phyloP scores from a whole-genome alignment of 441 rosid species.

The Hura crepitans region DNA sequence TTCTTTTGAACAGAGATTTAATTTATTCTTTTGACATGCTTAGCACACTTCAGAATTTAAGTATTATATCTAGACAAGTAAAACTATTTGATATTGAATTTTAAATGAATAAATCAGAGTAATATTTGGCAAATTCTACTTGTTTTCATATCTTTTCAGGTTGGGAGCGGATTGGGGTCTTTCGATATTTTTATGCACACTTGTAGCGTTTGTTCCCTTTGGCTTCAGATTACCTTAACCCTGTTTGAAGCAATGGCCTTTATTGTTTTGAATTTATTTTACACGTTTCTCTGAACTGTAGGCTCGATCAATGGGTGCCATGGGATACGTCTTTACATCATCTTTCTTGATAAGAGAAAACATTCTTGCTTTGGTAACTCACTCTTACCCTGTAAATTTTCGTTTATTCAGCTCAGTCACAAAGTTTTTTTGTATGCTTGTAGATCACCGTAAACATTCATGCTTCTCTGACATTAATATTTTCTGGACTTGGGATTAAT shows the following conservation, averaged over 20 bases:
- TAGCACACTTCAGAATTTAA: background rate
- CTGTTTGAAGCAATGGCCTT: slow-evolving; percentile 19
- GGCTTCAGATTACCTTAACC: slow-evolving; percentile 19
- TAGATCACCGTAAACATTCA: slow-evolving; percentile 88
- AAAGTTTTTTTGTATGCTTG: slow-evolving; percentile 24
- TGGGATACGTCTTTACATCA: slow-evolving; percentile 74
- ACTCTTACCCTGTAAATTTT: slow-evolving; percentile 9
- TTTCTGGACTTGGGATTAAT: slow-evolving; percentile 67
- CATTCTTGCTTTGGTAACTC: slow-evolving; percentile 74
- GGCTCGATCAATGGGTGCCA: slow-evolving; percentile 72
- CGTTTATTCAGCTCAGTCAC: slow-evolving; percentile 18
- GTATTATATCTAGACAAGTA: background rate
- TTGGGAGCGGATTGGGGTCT: slow-evolving; percentile 59
- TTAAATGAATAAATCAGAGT: slow-evolving; percentile 2
- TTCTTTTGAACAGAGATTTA: background rate
- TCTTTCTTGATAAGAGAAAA: slow-evolving; percentile 91
- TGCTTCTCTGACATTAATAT: slow-evolving; percentile 65
- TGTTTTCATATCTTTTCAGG: slow-evolving; percentile 42
- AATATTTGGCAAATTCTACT: slow-evolving; percentile 1
- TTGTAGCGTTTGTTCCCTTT: slow-evolving; percentile 43
- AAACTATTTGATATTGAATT: slow-evolving; percentile 13
- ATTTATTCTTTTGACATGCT: background rate
- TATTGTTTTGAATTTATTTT: slow-evolving; percentile 16
- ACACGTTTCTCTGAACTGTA: slow-evolving; percentile 31
- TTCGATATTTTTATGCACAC: slow-evolving; percentile 67